phyloP scores from a whole-genome alignment of 257 asterid genomes.

The Nicotiana attenuata region DNA sequence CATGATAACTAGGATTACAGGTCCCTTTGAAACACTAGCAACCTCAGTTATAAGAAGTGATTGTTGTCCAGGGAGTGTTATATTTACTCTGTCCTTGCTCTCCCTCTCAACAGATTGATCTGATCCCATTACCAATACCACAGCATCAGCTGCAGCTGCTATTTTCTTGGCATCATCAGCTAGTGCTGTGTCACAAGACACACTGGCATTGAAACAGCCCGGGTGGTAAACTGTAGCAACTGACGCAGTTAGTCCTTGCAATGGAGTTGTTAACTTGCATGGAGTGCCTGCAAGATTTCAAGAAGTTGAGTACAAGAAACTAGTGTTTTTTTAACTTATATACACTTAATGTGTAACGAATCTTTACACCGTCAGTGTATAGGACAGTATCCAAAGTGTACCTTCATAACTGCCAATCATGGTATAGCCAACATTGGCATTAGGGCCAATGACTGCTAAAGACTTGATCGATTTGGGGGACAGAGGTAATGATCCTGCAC shows the following conservation, averaged over 20 bases:
- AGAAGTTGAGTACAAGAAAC: background rate
- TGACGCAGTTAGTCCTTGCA: conserved; percentile 51
- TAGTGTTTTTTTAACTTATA: background rate
- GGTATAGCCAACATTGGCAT: conserved; percentile 52
- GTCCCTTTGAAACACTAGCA: conserved; percentile 64
- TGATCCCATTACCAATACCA: conserved; percentile 75
- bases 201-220: conserved; percentile 46
- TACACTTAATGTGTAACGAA: background rate
- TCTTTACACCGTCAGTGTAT: background rate
- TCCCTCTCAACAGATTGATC: conserved; percentile 69
- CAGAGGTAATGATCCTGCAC: conserved; percentile 55
- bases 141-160: conserved; percentile 66
- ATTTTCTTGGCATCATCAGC: conserved; percentile 49
- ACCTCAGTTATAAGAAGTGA: conserved; percentile 48
- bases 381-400: conserved; percentile 3
- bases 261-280: conserved; percentile 60
- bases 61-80: conserved; percentile 92
- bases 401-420: conserved; percentile 88
- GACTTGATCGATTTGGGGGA: conserved; percentile 51
- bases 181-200: conserved; percentile 46
- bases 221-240: conserved; percentile 47
- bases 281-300: conserved; percentile 48
- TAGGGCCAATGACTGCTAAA: conserved; percentile 86
- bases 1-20: conserved; percentile 82
- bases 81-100: conserved; percentile 43